These are phyloP conservation scores for Salix dunnii DNA, from an alignment of 345 rosid species.

Conservation along the genomic window DNA sequence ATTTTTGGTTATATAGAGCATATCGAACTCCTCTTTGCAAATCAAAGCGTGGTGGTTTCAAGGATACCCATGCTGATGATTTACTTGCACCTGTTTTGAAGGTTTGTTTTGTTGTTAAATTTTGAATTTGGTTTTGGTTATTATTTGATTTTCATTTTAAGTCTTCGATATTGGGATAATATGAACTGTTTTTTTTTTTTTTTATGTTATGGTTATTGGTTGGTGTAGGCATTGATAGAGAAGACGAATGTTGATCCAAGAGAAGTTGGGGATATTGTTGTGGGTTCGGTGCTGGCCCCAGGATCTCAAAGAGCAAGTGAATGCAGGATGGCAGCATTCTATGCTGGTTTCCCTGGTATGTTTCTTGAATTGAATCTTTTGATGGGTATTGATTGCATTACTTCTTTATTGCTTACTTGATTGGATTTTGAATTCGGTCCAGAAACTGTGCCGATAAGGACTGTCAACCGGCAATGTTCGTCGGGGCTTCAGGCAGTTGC, in stretches of 20 bases:
- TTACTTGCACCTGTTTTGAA: slow-evolving; percentile 76
- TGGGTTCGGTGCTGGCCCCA: slow-evolving; percentile 84
- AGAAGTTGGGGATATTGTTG: slow-evolving; percentile 98
- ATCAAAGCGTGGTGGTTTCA: slow-evolving; percentile 84
- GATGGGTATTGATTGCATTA: not conserved
- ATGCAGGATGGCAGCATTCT: slow-evolving; percentile 98
- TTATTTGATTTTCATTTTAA: not conserved
- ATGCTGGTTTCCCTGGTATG: slow-evolving; percentile 91
- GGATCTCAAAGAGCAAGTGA: slow-evolving; percentile 91
- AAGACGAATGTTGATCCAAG: slow-evolving; percentile 71
- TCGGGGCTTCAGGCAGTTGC: slow-evolving; percentile 99
- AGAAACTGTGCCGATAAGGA: slow-evolving; percentile 87
- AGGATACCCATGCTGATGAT: slow-evolving; percentile 84
- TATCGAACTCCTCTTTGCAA: slow-evolving; percentile 79
- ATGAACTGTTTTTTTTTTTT: not conserved
- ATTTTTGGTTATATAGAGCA: slow-evolving; percentile 41
- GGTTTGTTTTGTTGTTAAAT: slow-evolving; percentile 27
- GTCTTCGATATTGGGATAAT: not conserved
- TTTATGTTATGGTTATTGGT: not conserved
- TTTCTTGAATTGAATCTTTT: not conserved
- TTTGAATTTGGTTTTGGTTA: not conserved
- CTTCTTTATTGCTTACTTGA: not conserved
- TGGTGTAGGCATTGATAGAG: slow-evolving; percentile 73
- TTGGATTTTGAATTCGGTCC: slow-evolving; percentile 7
- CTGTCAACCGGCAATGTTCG: slow-evolving; percentile 91